Evolutionary conservation across 345 rosid species (phyloP), one percentile per base, ranked within the genome.

Genomic region (Noccaea bulbosa): DNA sequence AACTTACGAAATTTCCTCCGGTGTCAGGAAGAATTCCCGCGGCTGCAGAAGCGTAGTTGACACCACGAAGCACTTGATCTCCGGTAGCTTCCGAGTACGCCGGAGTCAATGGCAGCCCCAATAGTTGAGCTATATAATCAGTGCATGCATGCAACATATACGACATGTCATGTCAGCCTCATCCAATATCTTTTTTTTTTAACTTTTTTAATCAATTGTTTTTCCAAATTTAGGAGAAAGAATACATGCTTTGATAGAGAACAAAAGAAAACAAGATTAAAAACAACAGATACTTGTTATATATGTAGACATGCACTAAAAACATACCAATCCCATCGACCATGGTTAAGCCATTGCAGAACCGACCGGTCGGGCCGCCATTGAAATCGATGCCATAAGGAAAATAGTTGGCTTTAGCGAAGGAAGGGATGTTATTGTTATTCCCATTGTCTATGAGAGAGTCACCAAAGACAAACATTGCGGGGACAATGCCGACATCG

Each of bases 41-140:
- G 5, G 99, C 99, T 0, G 99, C 97, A 8, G 99, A 94, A 50
- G 99, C 99, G 41, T 91, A 94, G 83, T 94, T 94, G 75, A 89
- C 84, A 1, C 96, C 99, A 46, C 83, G 89, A 63, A 91, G 88
- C 39, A 94, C 74, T 78, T 89, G 83, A 40, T 84, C 83, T 7
- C 93, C 90, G 16, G 93, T 76, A 33, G 97, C 98, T 71, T 88
- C 87, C 6, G 95, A 83, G 75, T 67, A 81, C 6, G 99, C 84
- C 52, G 98, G 99, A 76, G 88, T 91, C 62, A 91, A 56, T 8
- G 99, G 96, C 45, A 94, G 88, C 33, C 96, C 96, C 11, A 89
- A 80, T 11, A 84, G 79, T 70, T 81, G 84, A 72, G 98, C 99
- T 91, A 85, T 78, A 81, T 9, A 33, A 59, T 22, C 30, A 43